Evolutionary conservation across 768 basidiomycete genomes (phyloP).

Genomic region (Tylopilus felleus): DNA sequence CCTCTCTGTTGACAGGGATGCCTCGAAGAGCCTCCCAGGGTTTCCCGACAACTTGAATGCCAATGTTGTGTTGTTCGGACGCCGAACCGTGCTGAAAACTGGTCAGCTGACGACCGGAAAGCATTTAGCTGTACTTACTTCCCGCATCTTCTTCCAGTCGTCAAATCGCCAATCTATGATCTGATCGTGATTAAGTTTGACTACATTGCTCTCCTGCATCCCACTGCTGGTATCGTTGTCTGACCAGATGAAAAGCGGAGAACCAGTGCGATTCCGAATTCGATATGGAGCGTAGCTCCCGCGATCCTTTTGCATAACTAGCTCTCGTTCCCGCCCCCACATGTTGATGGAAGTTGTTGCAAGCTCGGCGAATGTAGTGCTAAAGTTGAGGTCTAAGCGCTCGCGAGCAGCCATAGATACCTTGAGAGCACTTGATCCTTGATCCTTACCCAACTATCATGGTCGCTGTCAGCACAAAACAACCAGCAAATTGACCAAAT

Average conservation of each 20-base stretch:
- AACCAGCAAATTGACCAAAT: constrained; percentile 8
- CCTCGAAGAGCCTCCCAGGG: constrained; percentile 86
- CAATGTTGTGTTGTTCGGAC: constrained; percentile 79
- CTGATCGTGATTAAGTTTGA: constrained; percentile 69
- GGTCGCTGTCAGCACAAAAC: constrained; percentile 9
- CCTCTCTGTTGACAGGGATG: constrained; percentile 91
- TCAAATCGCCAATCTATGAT: constrained; percentile 95
- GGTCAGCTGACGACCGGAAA: neutral
- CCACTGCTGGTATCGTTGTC: constrained; percentile 59
- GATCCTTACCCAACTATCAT: constrained; percentile 55
- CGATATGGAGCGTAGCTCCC: constrained; percentile 93
- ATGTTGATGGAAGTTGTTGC: constrained; percentile 69
- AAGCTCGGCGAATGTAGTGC: constrained; percentile 85
- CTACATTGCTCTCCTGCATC: constrained; percentile 46
- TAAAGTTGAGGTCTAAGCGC: constrained; percentile 87
- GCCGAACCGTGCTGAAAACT: constrained; percentile 38
- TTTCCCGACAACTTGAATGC: constrained; percentile 79
- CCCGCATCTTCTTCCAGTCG: constrained; percentile 91
- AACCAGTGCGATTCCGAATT: constrained; percentile 87
- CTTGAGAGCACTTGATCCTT: constrained; percentile 47
- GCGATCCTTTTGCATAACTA: constrained; percentile 69
- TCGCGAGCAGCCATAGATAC: constrained; percentile 71
- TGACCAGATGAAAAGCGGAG: constrained; percentile 81
- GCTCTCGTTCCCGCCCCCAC: constrained; percentile 71
- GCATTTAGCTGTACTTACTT: constrained; percentile 47